Percentiles rank a stretch among this genome's conserved stretches.
These are phyloP conservation scores for Globisporangium carolinianum DNA, from an alignment of 352 stramenopile genomes.

Conservation along the genomic window DNA sequence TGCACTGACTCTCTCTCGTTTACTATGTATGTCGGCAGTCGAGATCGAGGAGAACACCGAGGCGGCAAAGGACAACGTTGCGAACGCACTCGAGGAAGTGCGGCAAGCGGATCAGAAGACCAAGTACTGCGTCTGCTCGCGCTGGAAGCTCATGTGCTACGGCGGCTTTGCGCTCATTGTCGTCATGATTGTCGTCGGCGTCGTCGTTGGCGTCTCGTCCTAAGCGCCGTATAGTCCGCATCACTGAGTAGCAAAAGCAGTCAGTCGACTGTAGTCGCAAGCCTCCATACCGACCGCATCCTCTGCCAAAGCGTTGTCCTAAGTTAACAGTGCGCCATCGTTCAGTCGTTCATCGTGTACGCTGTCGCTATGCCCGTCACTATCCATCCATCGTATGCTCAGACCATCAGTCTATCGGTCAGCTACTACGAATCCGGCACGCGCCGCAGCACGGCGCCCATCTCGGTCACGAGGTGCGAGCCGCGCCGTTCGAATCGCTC, in stretches of 20 bases:
- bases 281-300: no score
- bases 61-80: constrained; percentile 66
- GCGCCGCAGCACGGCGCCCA: constrained; percentile 16
- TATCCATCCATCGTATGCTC: background rate
- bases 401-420: background rate
- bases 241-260: no score
- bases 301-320: no score
- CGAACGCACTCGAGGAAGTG: constrained; percentile 63
- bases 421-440: background rate
- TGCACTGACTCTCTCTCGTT: background rate
- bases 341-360: no score
- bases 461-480: constrained; percentile 38
- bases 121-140: constrained; percentile 66
- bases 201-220: constrained; percentile 33
- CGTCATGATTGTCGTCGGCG: constrained; percentile 45
- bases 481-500: constrained; percentile 26
- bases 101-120: constrained; percentile 54
- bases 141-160: constrained; percentile 66
- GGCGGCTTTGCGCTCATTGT: constrained; percentile 44
- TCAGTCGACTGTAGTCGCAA: no score
- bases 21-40: constrained; percentile 21
- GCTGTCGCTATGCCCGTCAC: no score
- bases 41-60: constrained; percentile 82
- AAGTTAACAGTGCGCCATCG: no score
- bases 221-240: no score